phyloP scores from a whole-genome alignment of 192 early-diverging fungal genomes.

The Diversispora epigaea region DNA sequence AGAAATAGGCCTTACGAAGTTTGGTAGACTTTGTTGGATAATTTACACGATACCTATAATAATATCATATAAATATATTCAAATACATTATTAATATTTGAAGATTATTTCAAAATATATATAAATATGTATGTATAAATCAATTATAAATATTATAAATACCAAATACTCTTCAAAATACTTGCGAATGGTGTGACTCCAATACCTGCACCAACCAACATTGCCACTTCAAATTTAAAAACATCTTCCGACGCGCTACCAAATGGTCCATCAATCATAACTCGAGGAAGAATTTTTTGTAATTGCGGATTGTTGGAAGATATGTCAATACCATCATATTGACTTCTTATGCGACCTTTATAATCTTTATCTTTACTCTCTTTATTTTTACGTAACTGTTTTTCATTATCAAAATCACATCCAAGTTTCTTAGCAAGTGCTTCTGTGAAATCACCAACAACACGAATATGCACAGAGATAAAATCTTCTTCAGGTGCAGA shows the following conservation, averaged over 20 bases:
- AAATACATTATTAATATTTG: not conserved
- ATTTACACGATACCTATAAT: conserved; percentile 52
- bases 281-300: conserved; percentile 47
- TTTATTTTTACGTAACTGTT: conserved; percentile 39
- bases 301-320: conserved; percentile 24
- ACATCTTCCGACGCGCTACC: conserved; percentile 70
- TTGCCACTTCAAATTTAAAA: conserved; percentile 69
- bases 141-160: not conserved
- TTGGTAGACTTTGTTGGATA: conserved; percentile 53
- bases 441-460: conserved; percentile 76
- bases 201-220: conserved; percentile 78
- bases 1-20: conserved; percentile 70
- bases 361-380: too few relatives aligned
- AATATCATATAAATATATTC: not conserved
- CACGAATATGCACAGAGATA: conserved; percentile 73
- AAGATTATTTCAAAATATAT: not conserved
- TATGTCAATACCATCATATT: conserved; percentile 19
- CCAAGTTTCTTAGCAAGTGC: conserved; percentile 62
- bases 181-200: conserved; percentile 79
- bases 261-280: conserved; percentile 75
- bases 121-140: not conserved
- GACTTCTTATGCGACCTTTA: conserved; percentile 31
- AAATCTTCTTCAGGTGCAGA: conserved; percentile 76
- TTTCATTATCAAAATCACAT: conserved; percentile 51
- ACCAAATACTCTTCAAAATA: conserved; percentile 71